Conservation (phyloP, 2,329 filamentous ascomycete species). For the Colletotrichum sp. region DNA sequence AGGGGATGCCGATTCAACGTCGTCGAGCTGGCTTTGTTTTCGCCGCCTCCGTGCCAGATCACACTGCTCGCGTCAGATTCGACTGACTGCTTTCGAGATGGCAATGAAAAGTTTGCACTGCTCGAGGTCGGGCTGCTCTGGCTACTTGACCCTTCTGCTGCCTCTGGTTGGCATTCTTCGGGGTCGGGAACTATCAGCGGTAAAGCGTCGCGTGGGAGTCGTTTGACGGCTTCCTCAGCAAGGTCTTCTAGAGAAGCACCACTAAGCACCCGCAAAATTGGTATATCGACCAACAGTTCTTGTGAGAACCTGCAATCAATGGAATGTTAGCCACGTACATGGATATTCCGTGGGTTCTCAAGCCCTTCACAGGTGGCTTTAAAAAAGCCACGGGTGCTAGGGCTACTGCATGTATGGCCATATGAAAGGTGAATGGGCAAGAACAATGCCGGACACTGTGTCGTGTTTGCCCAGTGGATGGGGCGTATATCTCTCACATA, state of each 20-base stretch:
- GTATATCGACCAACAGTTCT: constrained; percentile 45
- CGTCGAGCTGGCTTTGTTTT: not conserved
- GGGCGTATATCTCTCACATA: not conserved
- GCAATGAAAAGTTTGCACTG: not conserved
- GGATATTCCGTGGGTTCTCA: not conserved
- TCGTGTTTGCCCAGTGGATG: not conserved
- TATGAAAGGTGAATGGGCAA: not conserved
- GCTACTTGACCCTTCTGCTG: not conserved
- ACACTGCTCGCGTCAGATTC: not conserved
- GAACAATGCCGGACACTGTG: not conserved
- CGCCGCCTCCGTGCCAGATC: not conserved
- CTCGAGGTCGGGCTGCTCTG: not conserved
- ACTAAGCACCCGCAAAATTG: constrained; percentile 49
- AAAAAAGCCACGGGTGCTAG: not conserved
- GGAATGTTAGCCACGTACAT: not conserved
- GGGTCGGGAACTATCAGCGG: not conserved
- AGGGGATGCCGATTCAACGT: not conserved
- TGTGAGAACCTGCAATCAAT: constrained; percentile 44
- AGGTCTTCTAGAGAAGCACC: constrained; percentile 29
- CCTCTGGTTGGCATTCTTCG: not conserved
- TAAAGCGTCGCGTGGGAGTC: not conserved
- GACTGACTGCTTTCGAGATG: not conserved
- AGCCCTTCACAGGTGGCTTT: not conserved
- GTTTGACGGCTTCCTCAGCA: not conserved
- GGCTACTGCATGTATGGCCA: not conserved